Conservation (phyloP, 2,329 filamentous ascomycete genomes). For the Dendryphion nanum region DNA sequence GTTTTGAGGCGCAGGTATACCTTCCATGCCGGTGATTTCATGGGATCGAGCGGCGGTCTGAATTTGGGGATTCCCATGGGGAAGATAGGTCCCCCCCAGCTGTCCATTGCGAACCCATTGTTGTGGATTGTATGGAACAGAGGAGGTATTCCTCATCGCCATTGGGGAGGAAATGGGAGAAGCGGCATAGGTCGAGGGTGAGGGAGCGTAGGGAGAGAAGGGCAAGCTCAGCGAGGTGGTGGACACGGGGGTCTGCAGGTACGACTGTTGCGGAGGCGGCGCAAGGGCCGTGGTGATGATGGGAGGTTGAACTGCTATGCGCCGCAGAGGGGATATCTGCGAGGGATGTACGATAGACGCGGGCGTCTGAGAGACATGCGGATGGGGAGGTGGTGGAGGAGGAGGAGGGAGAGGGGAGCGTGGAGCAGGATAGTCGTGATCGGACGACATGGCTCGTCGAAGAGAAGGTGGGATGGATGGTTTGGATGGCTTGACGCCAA, state of each 20-base stretch:
- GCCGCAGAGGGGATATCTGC: constrained; percentile 30
- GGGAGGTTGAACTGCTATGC: constrained; percentile 42
- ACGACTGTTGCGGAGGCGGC: constrained; percentile 30
- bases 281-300: constrained; percentile 41
- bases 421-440: constrained; percentile 20
- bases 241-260: constrained; percentile 39
- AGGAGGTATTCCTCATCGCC: constrained; percentile 32
- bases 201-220: constrained; percentile 36
- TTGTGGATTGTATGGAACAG: constrained; percentile 48
- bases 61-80: constrained; percentile 31
- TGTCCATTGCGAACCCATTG: constrained; percentile 47
- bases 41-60: constrained; percentile 27
- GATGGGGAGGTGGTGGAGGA: constrained; percentile 21
- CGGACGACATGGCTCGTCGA: constrained; percentile 19
- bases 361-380: constrained; percentile 7
- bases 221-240: constrained; percentile 36
- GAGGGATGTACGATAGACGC: constrained; percentile 13
- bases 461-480: constrained; percentile 1
- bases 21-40: constrained; percentile 50
- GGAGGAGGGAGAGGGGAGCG: constrained; percentile 20
- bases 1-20: too few relatives aligned
- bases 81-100: constrained; percentile 38
- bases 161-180: constrained; percentile 35
- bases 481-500: constrained; percentile 20
- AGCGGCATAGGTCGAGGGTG: constrained; percentile 32